phyloP scores from a whole-genome alignment of 129 eudicot species.

The Arctium lappa region DNA sequence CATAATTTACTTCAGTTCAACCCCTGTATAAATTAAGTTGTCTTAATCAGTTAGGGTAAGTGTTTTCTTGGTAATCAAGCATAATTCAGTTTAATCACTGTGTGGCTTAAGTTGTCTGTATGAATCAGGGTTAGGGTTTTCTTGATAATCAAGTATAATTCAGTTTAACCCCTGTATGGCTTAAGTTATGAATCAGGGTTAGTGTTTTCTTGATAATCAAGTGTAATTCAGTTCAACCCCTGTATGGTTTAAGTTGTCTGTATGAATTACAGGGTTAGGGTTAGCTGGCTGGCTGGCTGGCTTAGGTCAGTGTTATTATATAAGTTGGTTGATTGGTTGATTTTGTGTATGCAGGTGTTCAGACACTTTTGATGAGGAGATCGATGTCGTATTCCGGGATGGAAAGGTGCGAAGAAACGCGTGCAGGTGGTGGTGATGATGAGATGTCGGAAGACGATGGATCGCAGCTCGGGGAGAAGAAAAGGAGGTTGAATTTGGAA shows the following conservation, averaged over 20 bases:
- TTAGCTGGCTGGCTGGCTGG: not conserved
- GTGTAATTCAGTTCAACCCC: not conserved
- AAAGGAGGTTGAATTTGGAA: conserved; percentile 75
- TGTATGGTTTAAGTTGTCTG: not conserved
- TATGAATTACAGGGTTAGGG: not conserved
- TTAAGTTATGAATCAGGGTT: not conserved
- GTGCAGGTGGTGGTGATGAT: conserved; percentile 51
- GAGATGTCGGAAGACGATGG: conserved; percentile 79
- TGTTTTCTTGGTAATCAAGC: not conserved
- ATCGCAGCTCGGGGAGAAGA: conserved; percentile 80
- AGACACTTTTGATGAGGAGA: conserved; percentile 67
- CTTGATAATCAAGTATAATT: conserved; percentile 6
- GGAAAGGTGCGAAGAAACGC: conserved; percentile 58
- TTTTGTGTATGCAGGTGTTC: conserved; percentile 35
- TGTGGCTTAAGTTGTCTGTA: not conserved
- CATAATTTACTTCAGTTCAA: not conserved
- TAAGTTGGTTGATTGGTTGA: not conserved
- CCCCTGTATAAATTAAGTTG: too few relatives aligned
- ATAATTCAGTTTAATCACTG: not conserved
- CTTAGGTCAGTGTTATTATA: not conserved
- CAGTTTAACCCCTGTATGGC: too few relatives aligned
- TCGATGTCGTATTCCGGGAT: conserved; percentile 79
- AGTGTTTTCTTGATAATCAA: not conserved
- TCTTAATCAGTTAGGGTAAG: too few relatives aligned
- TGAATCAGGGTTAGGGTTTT: not conserved